Conservation (phyloP, 371 early-diverging fungal genomes). For the Syncephalastrum sp. region DNA sequence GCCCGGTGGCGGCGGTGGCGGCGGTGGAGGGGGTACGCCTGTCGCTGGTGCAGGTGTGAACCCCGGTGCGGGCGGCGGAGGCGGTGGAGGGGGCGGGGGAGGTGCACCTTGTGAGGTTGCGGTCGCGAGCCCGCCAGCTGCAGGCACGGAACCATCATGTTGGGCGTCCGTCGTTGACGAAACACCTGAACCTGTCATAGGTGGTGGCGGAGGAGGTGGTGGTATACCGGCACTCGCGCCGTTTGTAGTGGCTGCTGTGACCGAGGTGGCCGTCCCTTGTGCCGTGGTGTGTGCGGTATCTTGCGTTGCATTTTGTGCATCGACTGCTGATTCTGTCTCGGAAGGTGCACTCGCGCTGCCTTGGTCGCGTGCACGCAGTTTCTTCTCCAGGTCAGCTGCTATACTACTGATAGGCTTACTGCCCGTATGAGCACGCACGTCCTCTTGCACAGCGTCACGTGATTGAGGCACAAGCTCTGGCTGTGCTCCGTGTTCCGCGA, state of each 20-base stretch:
- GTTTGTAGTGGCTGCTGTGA: conserved; percentile 16
- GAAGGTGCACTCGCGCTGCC: not conserved
- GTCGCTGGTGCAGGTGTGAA: conserved; percentile 7
- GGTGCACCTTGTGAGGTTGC: conserved; percentile 17
- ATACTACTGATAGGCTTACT: not conserved
- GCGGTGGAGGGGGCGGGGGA: conserved; percentile 19
- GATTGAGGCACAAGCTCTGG: too few relatives aligned
- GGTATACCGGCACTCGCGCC: not conserved
- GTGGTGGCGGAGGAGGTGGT: conserved; percentile 14
- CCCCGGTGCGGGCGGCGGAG: conserved; percentile 15
- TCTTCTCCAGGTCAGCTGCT: conserved; percentile 4
- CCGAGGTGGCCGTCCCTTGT: not conserved
- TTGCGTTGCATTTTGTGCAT: not conserved
- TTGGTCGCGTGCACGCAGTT: not conserved
- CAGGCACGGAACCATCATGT: conserved; percentile 20
- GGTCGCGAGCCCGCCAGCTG: conserved; percentile 18
- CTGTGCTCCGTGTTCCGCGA: not conserved
- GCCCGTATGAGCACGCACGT: not conserved
- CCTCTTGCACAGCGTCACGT: not conserved
- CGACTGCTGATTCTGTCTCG: not conserved
- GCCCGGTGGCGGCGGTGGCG: conserved; percentile 23
- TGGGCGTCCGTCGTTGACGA: not conserved
- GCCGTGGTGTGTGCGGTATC: too few relatives aligned
- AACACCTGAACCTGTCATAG: not conserved
- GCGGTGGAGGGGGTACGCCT: conserved; percentile 33